Conservation (phyloP, 139 green algal genomes). For the Spirogloea muscicola region DNA sequence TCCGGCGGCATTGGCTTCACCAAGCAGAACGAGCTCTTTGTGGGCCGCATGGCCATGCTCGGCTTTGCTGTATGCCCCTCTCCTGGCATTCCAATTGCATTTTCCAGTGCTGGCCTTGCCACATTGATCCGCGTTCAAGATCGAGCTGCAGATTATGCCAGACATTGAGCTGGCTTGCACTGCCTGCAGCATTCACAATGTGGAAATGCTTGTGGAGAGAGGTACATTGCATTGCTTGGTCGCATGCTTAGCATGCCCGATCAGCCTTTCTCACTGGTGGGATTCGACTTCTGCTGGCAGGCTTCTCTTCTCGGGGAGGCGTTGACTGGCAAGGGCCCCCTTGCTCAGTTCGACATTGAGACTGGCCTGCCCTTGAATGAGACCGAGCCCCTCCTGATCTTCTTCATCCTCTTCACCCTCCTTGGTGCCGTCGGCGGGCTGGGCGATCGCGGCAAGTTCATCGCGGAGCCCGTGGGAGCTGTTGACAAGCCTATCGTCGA, state of each 20-base stretch:
- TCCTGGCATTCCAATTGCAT: too few species aligned
- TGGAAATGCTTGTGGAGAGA: too few species aligned
- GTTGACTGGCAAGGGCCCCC: conserved; percentile 67
- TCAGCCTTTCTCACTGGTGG: too few species aligned
- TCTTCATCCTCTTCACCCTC: conserved; percentile 51
- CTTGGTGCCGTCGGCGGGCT: conserved; percentile 39
- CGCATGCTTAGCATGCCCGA: too few species aligned
- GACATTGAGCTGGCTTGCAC: too few species aligned
- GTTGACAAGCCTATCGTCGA: conserved; percentile 46
- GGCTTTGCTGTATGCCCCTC: conserved; percentile 60
- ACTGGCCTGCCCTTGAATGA: conserved; percentile 64
- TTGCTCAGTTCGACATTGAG: conserved; percentile 65
- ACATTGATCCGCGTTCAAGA: too few species aligned
- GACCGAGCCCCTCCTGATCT: conserved; percentile 65
- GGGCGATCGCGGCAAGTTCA: conserved; percentile 19
- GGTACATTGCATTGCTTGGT: too few species aligned
- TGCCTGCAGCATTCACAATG: too few species aligned
- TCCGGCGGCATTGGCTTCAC: conserved; percentile 58
- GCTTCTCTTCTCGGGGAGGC: conserved; percentile 69
- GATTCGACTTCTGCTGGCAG: too few species aligned
- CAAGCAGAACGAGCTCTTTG: conserved; percentile 74
- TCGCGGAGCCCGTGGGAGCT: conserved; percentile 32
- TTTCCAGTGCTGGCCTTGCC: too few species aligned
- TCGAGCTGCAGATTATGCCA: too few species aligned
- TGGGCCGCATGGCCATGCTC: conserved; percentile 71